Base-by-base conservation (phyloP, 306 rosid species). In the Cercis canadensis region DNA sequence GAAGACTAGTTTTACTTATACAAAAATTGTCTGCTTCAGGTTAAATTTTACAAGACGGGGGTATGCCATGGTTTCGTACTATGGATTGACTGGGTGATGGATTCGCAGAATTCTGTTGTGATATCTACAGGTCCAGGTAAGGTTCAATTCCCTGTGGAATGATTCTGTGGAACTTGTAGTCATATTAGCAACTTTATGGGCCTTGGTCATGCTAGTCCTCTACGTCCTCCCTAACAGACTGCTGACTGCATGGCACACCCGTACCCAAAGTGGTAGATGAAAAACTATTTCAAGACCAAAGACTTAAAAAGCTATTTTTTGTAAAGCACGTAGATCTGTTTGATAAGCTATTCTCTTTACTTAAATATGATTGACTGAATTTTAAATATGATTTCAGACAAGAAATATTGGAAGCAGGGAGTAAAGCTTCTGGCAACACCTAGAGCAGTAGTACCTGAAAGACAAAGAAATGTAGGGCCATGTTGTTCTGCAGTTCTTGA, bases 61-160 rank as follows among this genome's bases (percentile, higher is more conserved):
- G 70, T 73, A 72, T 93, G 98, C 77, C 97, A 93, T 67, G 97
- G 96, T 51, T 86, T 93, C 69, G 89, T 73, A 15, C 72, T 93
- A 2, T 90, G 98, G 98, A 85, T 93, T 81, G 97, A 90, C 79
- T 93, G 96, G 94, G 87, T 87, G 72, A 85, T 90, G 87, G 97
- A 90, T 88, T 76, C 75, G 47, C 85, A 87, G 74, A 83, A 78
- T 46, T 73, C 85, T 77, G 62, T 79, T 54, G 89, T 87, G 53
- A 36, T 90, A 43, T 85, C 89, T 53, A 93, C 96, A 14, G 96
- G 98, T 63, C 98, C 97, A 88, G 92, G 98, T 93, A 78, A 33
- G 62, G 18, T 72, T 72, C 54, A 37, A 31, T 54, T 62, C 49
- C 46, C 51, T 76, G 50, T 47, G 3, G 18, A 75, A 70, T 9